These are phyloP conservation scores for Cyclostephanos tholiformis DNA, from an alignment of 108 stramenopile genomes.

Conservation along the genomic window DNA sequence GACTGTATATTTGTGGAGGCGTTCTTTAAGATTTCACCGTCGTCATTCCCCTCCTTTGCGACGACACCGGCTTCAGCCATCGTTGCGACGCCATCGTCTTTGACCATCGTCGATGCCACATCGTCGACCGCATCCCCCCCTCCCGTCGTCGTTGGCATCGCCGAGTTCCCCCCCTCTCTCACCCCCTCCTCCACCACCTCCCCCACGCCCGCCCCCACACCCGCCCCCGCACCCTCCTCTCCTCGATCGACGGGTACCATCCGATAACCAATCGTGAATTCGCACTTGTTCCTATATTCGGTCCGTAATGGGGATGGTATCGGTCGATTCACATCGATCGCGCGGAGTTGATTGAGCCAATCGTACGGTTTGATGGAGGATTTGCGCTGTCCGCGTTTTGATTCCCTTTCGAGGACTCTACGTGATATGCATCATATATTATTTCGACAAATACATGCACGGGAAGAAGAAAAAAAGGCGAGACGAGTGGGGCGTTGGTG, in stretches of 20 bases:
- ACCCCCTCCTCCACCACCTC: no score
- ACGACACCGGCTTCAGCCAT: no score
- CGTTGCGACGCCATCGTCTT: no score
- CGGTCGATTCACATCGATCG: conserved; percentile 56
- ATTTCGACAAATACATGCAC: no score
- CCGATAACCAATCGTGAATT: conserved; percentile 84
- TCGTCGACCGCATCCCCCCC: neutral
- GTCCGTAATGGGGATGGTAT: conserved; percentile 51
- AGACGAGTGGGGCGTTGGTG: no score
- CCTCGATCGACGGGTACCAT: conserved; percentile 19
- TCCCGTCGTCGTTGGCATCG: conserved; percentile 4
- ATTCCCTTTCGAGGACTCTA: conserved; percentile 55
- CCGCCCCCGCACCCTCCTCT: conserved; percentile 1
- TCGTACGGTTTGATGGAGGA: conserved; percentile 37
- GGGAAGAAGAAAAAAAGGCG: no score
- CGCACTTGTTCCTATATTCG: conserved; percentile 90
- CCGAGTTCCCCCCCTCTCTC: conserved; percentile 19
- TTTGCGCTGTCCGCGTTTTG: conserved; percentile 47
- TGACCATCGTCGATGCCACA: neutral
- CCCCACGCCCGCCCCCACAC: no score
- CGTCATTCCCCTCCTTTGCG: neutral
- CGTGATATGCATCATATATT: no score
- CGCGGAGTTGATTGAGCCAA: conserved; percentile 56
- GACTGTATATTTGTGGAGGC: no score
- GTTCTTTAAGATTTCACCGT: no score